Evolutionary conservation across 768 basidiomycete genomes (phyloP).

Genomic region (Pisolithus tinctorius): DNA sequence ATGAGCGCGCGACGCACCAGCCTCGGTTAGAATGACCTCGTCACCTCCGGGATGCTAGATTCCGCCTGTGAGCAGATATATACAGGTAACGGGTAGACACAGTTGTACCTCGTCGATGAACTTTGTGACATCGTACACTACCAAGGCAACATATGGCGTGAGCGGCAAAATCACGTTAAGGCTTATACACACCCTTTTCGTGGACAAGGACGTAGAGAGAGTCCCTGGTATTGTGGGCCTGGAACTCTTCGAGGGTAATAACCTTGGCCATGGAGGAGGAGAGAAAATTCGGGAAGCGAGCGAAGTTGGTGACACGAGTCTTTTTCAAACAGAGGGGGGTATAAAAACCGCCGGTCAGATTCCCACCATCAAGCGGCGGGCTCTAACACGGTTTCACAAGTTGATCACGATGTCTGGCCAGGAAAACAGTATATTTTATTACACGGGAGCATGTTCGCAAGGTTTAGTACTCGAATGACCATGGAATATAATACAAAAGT

Average conservation of each 20-base stretch:
- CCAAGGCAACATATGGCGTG: slow-evolving; percentile 1
- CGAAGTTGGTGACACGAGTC: too few species aligned
- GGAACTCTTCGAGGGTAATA: slow-evolving; percentile 69
- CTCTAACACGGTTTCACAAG: slow-evolving; percentile 2
- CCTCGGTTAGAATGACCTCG: slow-evolving; percentile 93
- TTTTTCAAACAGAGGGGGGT: neutral
- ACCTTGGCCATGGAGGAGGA: slow-evolving; percentile 37
- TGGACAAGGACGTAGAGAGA: slow-evolving; percentile 77
- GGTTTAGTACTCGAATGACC: slow-evolving; percentile 79
- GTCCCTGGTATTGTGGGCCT: slow-evolving; percentile 67
- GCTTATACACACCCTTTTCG: slow-evolving; percentile 58
- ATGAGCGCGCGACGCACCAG: slow-evolving; percentile 49
- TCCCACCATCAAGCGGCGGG: neutral
- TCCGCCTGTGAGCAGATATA: neutral
- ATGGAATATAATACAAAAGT: slow-evolving; percentile 29
- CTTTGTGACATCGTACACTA: slow-evolving; percentile 89
- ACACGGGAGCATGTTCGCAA: slow-evolving; percentile 33
- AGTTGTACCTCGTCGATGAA: slow-evolving; percentile 85
- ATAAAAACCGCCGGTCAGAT: neutral
- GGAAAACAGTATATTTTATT: neutral
- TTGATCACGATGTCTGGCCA: neutral
- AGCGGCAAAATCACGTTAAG: neutral
- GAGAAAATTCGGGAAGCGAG: slow-evolving; percentile 20
- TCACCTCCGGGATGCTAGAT: slow-evolving; percentile 92
- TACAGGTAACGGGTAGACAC: neutral